phyloP scores from a whole-genome alignment of 306 rosid genomes.

The Vicia villosa region DNA sequence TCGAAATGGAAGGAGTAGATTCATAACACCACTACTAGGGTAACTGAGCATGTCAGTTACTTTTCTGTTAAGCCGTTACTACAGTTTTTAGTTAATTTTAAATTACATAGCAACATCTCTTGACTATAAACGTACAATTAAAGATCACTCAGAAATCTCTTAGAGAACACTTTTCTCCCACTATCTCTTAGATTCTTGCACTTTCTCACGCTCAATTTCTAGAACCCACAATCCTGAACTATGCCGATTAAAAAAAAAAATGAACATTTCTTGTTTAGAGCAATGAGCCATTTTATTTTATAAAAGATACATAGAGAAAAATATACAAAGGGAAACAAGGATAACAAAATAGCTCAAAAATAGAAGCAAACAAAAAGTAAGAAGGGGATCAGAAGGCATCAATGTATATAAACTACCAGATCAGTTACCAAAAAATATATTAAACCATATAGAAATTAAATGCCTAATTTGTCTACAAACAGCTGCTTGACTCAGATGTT shows the following conservation, averaged over 20 bases:
- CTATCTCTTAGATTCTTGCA: neutral
- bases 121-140: neutral
- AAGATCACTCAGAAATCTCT: slow-evolving; percentile 1
- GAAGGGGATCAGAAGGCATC: neutral
- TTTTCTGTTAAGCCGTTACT: neutral
- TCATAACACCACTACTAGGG: slow-evolving; percentile 9
- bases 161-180: neutral
- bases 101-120: neutral
- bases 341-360: neutral
- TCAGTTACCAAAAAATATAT: neutral
- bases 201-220: neutral
- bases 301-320: neutral
- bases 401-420: slow-evolving; percentile 1
- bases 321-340: neutral
- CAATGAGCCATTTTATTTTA: neutral
- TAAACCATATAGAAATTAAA: neutral
- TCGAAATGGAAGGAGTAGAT: neutral
- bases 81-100: neutral
- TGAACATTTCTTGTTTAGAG: slow-evolving; percentile 10
- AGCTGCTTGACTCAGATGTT: neutral
- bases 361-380: neutral
- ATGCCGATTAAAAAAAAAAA: neutral
- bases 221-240: slow-evolving; percentile 15
- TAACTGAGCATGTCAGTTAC: neutral
- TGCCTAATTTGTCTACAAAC: slow-evolving; percentile 1